Conservation (phyloP, 73 alveolate species). For the Paramecium caudatum region DNA sequence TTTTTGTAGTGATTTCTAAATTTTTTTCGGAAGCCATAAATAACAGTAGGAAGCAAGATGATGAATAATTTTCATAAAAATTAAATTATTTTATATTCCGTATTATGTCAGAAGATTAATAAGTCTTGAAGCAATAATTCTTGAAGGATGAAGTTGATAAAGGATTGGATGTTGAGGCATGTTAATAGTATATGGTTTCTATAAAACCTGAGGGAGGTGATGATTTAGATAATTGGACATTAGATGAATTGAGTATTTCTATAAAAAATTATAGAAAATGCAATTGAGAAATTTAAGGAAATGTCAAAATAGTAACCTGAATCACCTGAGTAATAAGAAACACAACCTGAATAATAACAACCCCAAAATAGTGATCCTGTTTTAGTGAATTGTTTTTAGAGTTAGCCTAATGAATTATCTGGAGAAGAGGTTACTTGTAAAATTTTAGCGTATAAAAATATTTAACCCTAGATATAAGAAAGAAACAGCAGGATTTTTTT, state of each 20-base stretch:
- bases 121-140: not conserved
- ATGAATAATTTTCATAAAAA: slow-evolving; percentile 18
- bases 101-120: not conserved
- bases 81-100: not conserved
- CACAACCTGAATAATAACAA: not conserved
- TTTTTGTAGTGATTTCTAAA: slow-evolving; percentile 9
- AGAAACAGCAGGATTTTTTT: slow-evolving; percentile 60
- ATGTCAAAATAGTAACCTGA: not conserved
- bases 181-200: not conserved
- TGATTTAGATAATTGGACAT: slow-evolving; percentile 39
- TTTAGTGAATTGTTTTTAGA: not conserved
- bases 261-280: not conserved
- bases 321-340: not conserved
- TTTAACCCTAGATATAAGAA: not conserved
- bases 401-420: slow-evolving; percentile 34
- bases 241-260: slow-evolving; percentile 52
- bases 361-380: not conserved
- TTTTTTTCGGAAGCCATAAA: slow-evolving; percentile 34
- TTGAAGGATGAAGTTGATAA: slow-evolving; percentile 25
- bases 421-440: not conserved
- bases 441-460: not conserved
- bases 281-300: slow-evolving; percentile 36
- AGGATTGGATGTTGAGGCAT: slow-evolving; percentile 55
- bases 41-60: slow-evolving; percentile 12
- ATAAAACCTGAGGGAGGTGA: slow-evolving; percentile 49